Base-by-base conservation (phyloP, 2,329 filamentous ascomycete species). In the Aphanocladium album region DNA sequence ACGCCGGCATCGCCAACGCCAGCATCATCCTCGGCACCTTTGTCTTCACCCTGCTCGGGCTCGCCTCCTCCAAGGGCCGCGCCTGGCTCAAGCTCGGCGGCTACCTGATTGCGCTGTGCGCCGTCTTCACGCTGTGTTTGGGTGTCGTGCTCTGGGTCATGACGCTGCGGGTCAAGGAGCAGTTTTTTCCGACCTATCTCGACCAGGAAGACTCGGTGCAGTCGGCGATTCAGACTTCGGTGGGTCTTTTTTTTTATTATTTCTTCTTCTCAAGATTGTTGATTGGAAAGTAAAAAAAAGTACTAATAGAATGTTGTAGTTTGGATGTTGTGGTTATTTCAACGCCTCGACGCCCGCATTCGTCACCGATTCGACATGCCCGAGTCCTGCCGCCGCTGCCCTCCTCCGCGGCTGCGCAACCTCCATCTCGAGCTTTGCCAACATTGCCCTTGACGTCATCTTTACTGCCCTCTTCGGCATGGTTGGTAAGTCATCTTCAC, bases 391-490 rank as follows among this genome's bases (percentile, higher is more conserved):
- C 2, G 83, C 87, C 41, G 89, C 90, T 2, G 86, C 88, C 16
- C 80, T 89, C 39, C 83, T 88, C 70, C 80, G 82, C 60, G 89
- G 89, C 9, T 95, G 90, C 71, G 82, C 89, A 17, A 79, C 81
- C 2, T 81, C 86, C 1, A 86, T 95, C 66, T 83, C 83, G 25
- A 82, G 77, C 58, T 91, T 88, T 68, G 82, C 87, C 62, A 92
- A 91, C 73, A 76, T 78, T 61, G 89, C 88, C 69, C 77, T 93
- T 64, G 89, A 92, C 74, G 76, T 85, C 60, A 85, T 93, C 70
- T 95, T 93, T 73, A 95, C 90, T 1, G 85, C 85, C 25, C 80
- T 89, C 59, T 95, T 95, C 71, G 90, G 89, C 63, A 86, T 93
- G 72, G 89, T 93, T 63, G 89, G 85, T 77, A 72, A 67, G 74